phyloP scores from a whole-genome alignment of 179 eudicot species.

The Silene noctiflora region DNA sequence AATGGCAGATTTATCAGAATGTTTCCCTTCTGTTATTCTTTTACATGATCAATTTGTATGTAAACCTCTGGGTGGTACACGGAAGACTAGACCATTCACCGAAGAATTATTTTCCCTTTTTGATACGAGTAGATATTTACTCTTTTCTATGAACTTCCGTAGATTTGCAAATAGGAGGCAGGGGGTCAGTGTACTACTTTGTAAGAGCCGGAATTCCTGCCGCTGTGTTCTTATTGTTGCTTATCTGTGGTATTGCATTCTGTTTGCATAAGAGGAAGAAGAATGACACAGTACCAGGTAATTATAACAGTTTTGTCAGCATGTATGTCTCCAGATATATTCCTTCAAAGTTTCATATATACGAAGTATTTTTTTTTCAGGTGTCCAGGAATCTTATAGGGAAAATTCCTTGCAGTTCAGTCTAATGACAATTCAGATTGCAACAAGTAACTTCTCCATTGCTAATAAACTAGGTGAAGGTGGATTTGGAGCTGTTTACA shows the following conservation, averaged over 20 bases:
- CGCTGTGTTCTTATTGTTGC: slow-evolving; percentile 6
- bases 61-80: neutral
- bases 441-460: slow-evolving; percentile 31
- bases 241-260: slow-evolving; percentile 13
- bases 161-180: neutral
- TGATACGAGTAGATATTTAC: neutral
- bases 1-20: neutral
- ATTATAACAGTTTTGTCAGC: neutral
- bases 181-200: slow-evolving; percentile 6
- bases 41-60: neutral
- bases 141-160: neutral
- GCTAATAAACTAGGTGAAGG: slow-evolving; percentile 37
- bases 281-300: slow-evolving; percentile 1
- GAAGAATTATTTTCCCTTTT: neutral
- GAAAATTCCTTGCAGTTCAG: slow-evolving; percentile 9
- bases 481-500: slow-evolving; percentile 40
- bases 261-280: slow-evolving; percentile 12
- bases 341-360: neutral
- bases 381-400: neutral
- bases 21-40: neutral
- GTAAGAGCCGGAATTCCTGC: slow-evolving; percentile 21
- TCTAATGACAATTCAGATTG: slow-evolving; percentile 17
- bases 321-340: neutral
- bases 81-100: neutral
- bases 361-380: neutral